These are phyloP conservation scores for Chaetothyriales sp. DNA, from an alignment of 2,329 filamentous ascomycete genomes.

Conservation along the genomic window DNA sequence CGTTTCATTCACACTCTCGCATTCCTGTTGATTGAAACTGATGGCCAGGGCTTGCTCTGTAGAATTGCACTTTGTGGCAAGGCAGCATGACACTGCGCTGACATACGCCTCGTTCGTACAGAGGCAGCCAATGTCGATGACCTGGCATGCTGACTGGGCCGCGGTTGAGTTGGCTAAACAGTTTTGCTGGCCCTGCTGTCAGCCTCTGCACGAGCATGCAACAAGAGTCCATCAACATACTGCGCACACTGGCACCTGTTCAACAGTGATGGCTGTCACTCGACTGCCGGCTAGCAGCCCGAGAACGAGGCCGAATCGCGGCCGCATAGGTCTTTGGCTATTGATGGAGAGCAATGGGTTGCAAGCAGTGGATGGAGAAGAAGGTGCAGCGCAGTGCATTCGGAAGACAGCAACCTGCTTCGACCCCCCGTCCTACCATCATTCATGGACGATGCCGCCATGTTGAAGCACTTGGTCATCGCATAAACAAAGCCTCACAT, in stretches of 20 bases:
- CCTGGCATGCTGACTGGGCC: slow-evolving; percentile 13
- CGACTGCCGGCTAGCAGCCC: neutral
- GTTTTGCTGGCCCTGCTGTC: slow-evolving; percentile 12
- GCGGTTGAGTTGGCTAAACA: slow-evolving; percentile 17
- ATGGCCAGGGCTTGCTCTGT: slow-evolving; percentile 19
- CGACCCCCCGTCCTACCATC: too few relatives aligned
- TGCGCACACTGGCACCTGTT: slow-evolving; percentile 14
- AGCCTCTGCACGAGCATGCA: neutral
- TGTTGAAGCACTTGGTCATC: neutral
- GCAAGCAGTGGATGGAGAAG: too few relatives aligned
- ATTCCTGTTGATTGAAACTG: slow-evolving; percentile 19
- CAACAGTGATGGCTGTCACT: slow-evolving; percentile 8
- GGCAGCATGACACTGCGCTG: slow-evolving; percentile 18
- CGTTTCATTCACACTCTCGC: slow-evolving; percentile 16
- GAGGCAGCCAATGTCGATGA: slow-evolving; percentile 18
- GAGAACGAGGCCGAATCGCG: neutral
- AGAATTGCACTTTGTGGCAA: slow-evolving; percentile 13
- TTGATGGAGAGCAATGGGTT: too few relatives aligned
- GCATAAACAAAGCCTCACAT: slow-evolving; percentile 12
- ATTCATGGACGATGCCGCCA: too few relatives aligned
- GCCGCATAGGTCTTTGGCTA: too few relatives aligned
- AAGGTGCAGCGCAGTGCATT: too few relatives aligned
- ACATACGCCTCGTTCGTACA: slow-evolving; percentile 16
- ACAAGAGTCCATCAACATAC: slow-evolving; percentile 2
- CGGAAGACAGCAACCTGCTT: too few relatives aligned